Conservation (phyloP, 352 stramenopile genomes). For the Phytophthora pluvialis region DNA sequence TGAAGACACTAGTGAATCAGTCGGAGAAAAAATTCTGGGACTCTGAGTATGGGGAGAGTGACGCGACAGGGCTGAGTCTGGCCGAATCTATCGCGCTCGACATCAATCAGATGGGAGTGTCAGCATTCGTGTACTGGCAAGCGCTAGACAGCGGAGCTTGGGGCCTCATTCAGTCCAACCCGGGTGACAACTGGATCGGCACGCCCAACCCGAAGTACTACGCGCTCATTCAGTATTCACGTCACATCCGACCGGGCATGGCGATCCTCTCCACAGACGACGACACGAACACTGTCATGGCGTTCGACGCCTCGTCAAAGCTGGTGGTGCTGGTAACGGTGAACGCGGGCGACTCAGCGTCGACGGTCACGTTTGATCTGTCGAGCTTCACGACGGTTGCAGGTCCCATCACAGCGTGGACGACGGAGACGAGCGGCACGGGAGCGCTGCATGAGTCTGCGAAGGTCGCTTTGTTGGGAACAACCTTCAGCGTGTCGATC, state of each 20-base stretch:
- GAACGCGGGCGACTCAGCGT: conserved; percentile 34
- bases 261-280: conserved; percentile 46
- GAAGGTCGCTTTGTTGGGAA: conserved; percentile 33
- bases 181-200: conserved; percentile 42
- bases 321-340: conserved; percentile 56
- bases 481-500: conserved; percentile 39
- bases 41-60: conserved; percentile 64
- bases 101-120: conserved; percentile 64
- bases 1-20: conserved; percentile 39
- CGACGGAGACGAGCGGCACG: conserved; percentile 51
- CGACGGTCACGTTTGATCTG: conserved; percentile 49
- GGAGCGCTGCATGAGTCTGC: conserved; percentile 41
- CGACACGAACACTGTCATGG: conserved; percentile 48
- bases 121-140: conserved; percentile 72
- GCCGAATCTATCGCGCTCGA: conserved; percentile 59
- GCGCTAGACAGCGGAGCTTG: conserved; percentile 54
- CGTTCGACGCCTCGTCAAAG: conserved; percentile 34
- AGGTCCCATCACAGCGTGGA: conserved; percentile 43
- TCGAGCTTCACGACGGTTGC: conserved; percentile 24
- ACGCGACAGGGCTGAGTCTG: conserved; percentile 51
- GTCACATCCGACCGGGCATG: conserved; percentile 68
- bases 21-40: conserved; percentile 59
- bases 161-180: conserved; percentile 55
- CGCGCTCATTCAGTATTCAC: conserved; percentile 58
- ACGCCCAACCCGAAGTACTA: conserved; percentile 58